These are phyloP conservation scores for Termitomyces sp. DNA, from an alignment of 768 basidiomycete genomes.

Conservation along the genomic window DNA sequence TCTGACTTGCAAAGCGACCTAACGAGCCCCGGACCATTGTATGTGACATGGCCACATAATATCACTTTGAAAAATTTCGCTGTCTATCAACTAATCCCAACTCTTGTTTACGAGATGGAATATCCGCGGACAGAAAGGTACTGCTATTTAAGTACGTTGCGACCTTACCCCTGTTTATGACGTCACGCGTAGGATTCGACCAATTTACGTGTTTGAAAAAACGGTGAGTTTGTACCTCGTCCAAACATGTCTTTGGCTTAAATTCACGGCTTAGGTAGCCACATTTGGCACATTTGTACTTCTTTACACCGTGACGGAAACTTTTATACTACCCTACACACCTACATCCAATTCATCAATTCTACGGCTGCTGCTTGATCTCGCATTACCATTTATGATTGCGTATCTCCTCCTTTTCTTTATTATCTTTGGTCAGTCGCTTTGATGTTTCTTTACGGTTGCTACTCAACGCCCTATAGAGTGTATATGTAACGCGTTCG, in stretches of 20 bases:
- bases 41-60: constrained; percentile 80
- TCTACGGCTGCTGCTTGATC: constrained; percentile 71
- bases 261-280: constrained; percentile 56
- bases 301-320: constrained; percentile 91
- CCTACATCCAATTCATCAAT: constrained; percentile 68
- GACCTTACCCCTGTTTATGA: not conserved
- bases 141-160: constrained; percentile 9
- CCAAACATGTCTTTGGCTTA: constrained; percentile 18
- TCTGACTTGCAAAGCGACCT: constrained; percentile 76
- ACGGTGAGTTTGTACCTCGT: constrained; percentile 33
- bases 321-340: constrained; percentile 84
- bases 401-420: constrained; percentile 84
- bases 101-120: constrained; percentile 93
- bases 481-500: constrained; percentile 95
- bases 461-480: constrained; percentile 36
- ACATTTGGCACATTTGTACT: constrained; percentile 95
- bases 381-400: constrained; percentile 92
- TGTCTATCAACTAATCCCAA: constrained; percentile 84
- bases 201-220: constrained; percentile 79
- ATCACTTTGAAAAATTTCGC: constrained; percentile 78
- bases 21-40: constrained; percentile 59
- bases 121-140: constrained; percentile 88
- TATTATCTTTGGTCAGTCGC: constrained; percentile 68
- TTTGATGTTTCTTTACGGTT: not conserved
- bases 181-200: constrained; percentile 49